These are phyloP conservation scores for Aspergillus haitiensis DNA, from an alignment of 495 filamentous ascomycete genomes.

Conservation along the genomic window DNA sequence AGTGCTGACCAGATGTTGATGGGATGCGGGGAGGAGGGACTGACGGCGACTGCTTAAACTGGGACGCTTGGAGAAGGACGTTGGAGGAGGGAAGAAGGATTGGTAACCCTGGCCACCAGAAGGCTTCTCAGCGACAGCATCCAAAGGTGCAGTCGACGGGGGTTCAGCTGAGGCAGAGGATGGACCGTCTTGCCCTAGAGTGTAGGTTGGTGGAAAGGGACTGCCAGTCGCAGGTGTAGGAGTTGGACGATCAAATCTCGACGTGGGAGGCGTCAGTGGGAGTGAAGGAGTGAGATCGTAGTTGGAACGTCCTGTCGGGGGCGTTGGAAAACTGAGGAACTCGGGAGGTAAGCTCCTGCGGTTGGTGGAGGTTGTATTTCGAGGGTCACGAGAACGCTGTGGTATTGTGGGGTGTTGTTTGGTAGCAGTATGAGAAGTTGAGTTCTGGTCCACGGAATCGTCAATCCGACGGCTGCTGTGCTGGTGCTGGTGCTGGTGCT, in stretches of 20 bases:
- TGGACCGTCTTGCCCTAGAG: slow-evolving; percentile 17
- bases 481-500: background rate
- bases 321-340: slow-evolving; percentile 20
- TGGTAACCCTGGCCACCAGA: slow-evolving; percentile 25
- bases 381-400: slow-evolving; percentile 2
- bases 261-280: slow-evolving; percentile 30
- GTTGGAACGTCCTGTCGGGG: slow-evolving; percentile 5
- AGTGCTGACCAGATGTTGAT: slow-evolving; percentile 46
- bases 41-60: slow-evolving; percentile 48
- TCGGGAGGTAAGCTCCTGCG: slow-evolving; percentile 21
- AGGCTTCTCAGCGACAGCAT: slow-evolving; percentile 34
- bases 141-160: slow-evolving; percentile 36
- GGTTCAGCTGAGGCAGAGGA: slow-evolving; percentile 22
- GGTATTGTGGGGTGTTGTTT: slow-evolving; percentile 3
- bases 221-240: background rate
- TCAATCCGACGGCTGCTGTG: background rate
- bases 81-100: slow-evolving; percentile 21
- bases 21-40: slow-evolving; percentile 49
- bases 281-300: slow-evolving; percentile 17
- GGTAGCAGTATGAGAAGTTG: slow-evolving; percentile 1
- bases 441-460: slow-evolving; percentile 8
- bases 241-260: slow-evolving; percentile 13
- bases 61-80: slow-evolving; percentile 39
- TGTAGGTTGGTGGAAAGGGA: slow-evolving; percentile 26
- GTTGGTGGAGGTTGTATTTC: slow-evolving; percentile 16